These are phyloP conservation scores for Boletus fagicola DNA, from an alignment of 768 basidiomycete genomes.

Conservation along the genomic window DNA sequence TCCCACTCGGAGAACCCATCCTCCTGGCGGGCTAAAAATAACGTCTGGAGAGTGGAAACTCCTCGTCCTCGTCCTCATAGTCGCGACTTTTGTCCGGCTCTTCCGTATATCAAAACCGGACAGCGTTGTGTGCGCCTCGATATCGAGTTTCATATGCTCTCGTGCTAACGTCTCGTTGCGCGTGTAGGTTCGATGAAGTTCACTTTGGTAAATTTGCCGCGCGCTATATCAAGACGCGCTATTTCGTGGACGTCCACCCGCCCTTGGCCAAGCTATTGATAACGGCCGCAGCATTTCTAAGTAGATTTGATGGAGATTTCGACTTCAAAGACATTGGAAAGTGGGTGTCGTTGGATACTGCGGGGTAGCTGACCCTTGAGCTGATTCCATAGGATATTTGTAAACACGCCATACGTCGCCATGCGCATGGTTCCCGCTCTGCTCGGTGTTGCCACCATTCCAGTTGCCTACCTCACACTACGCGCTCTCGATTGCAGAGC, in stretches of 20 bases:
- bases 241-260: slow-evolving; percentile 95
- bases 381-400: slow-evolving; percentile 60
- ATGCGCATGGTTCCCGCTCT: slow-evolving; percentile 96
- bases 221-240: slow-evolving; percentile 89
- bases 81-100: slow-evolving; percentile 80
- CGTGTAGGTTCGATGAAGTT: slow-evolving; percentile 88
- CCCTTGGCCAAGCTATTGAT: slow-evolving; percentile 95
- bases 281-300: slow-evolving; percentile 83
- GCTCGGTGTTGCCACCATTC: slow-evolving; percentile 86
- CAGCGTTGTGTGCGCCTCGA: slow-evolving; percentile 81
- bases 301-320: slow-evolving; percentile 88
- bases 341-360: slow-evolving; percentile 44
- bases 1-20: slow-evolving; percentile 46
- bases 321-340: slow-evolving; percentile 98
- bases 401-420: slow-evolving; percentile 88
- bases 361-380: neutral
- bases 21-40: slow-evolving; percentile 62
- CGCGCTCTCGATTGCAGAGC: slow-evolving; percentile 90
- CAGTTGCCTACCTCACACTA: slow-evolving; percentile 89
- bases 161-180: neutral
- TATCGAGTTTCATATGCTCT: neutral
- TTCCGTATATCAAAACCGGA: slow-evolving; percentile 83
- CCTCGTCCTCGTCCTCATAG: slow-evolving; percentile 57
- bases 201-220: slow-evolving; percentile 97
- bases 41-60: slow-evolving; percentile 76